Percentiles rank a stretch among this genome's conserved stretches.
phyloP scores from a whole-genome alignment of 352 stramenopile genomes.

The Phytophthora agathidicida region DNA sequence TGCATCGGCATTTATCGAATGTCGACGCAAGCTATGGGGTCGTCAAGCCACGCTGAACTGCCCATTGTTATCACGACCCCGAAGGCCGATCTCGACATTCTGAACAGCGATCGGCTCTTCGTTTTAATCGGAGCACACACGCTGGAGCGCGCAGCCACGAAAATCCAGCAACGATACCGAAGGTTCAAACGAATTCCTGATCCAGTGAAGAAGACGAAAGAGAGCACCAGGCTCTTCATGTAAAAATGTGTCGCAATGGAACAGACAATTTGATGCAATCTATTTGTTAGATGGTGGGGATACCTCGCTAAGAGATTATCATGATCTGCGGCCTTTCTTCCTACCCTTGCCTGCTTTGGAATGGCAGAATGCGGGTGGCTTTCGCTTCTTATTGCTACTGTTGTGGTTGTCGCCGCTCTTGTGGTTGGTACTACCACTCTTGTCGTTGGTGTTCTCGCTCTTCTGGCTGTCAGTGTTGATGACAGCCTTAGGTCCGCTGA shows the following conservation, averaged over 20 bases:
- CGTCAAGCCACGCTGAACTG: slow-evolving; percentile 50
- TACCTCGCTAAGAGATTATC: slow-evolving; percentile 1
- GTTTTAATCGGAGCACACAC: slow-evolving; percentile 80
- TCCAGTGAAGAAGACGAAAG: slow-evolving; percentile 5
- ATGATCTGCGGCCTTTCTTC: slow-evolving; percentile 35
- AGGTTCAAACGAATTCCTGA: slow-evolving; percentile 27
- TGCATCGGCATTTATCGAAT: slow-evolving; percentile 78
- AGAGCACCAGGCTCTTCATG: not conserved
- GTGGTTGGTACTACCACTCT: not conserved
- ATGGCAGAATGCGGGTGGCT: slow-evolving; percentile 10
- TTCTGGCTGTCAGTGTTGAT: slow-evolving; percentile 6
- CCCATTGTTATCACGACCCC: slow-evolving; percentile 83
- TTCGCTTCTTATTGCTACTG: slow-evolving; percentile 34
- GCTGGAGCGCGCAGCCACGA: slow-evolving; percentile 60
- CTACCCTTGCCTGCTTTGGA: slow-evolving; percentile 21
- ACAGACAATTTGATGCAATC: slow-evolving; percentile 5
- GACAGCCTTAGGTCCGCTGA: slow-evolving; percentile 2
- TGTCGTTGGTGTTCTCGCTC: not conserved
- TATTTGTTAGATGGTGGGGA: slow-evolving; percentile 22
- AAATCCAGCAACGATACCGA: slow-evolving; percentile 62
- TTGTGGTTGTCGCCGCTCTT: not conserved
- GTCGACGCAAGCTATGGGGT: slow-evolving; percentile 56
- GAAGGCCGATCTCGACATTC: slow-evolving; percentile 54
- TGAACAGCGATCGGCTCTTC: slow-evolving; percentile 63
- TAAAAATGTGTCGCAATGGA: slow-evolving; percentile 2